phyloP scores from a whole-genome alignment of 2,329 filamentous ascomycete species.

The Stachybotrys chlorohalonatus region DNA sequence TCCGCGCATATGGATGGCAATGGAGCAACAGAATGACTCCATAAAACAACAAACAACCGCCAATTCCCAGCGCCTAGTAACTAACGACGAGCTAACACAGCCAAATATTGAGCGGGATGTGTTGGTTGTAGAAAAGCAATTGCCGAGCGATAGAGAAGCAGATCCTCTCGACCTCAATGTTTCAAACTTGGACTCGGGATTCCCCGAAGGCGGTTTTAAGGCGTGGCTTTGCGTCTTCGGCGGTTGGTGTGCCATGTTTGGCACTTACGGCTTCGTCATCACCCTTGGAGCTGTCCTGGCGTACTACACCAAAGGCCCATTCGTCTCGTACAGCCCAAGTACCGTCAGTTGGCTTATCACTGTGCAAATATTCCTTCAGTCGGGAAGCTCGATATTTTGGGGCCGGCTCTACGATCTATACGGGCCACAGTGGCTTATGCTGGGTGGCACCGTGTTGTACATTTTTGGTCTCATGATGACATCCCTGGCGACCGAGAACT shows the following conservation, averaged over 20 bases:
- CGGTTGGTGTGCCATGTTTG: slow-evolving; percentile 22
- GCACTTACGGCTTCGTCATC: slow-evolving; percentile 22
- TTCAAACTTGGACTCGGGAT: too few relatives aligned
- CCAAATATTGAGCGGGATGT: too few relatives aligned
- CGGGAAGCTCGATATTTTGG: slow-evolving; percentile 24
- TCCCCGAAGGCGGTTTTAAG: slow-evolving; percentile 10
- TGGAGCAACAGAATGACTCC: too few relatives aligned
- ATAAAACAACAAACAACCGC: too few relatives aligned
- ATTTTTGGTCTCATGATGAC: slow-evolving; percentile 54
- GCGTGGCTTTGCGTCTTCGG: slow-evolving; percentile 23
- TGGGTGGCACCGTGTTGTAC: slow-evolving; percentile 40
- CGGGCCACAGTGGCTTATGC: slow-evolving; percentile 44
- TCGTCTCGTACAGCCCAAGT: slow-evolving; percentile 35
- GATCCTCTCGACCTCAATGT: too few relatives aligned
- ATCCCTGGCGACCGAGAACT: slow-evolving; percentile 28
- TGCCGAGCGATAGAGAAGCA: too few relatives aligned
- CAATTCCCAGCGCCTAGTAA: too few relatives aligned
- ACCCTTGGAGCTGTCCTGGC: slow-evolving; percentile 40
- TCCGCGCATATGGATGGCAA: too few relatives aligned
- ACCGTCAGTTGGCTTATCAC: slow-evolving; percentile 47
- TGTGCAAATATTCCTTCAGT: slow-evolving; percentile 40
- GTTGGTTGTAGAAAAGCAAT: too few relatives aligned
- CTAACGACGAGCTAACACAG: too few relatives aligned
- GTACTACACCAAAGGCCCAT: slow-evolving; percentile 37
- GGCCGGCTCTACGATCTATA: slow-evolving; percentile 52